Evolutionary conservation across 1,284 basidiomycete species (phyloP), one percentile per base, ranked within the genome.

Genomic region (Pascua sp.): DNA sequence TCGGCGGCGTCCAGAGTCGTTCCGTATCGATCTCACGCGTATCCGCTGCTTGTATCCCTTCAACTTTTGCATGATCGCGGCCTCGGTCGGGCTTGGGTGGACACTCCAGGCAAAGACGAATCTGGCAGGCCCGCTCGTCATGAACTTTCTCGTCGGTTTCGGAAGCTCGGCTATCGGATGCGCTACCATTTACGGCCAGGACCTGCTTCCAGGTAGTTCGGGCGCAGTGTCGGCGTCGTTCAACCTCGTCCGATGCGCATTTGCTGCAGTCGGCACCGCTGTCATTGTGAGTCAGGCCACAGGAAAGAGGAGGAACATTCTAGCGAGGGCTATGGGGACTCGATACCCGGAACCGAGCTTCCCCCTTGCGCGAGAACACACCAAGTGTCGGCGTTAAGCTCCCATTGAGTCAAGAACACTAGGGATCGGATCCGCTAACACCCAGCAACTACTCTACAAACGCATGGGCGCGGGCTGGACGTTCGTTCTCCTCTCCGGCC

Each of bases 211-310:
- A 1, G 70, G 71, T 3, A 62, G 67, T 47, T 74, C 76, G 12
- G 76, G 74, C 3, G 71, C 77, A 0, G 72, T 76, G 16, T 73
- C 71, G 5, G 75, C 73, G 37, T 70, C 70, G 65, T 64, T 76
- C 53, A 77, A 77, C 53, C 65, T 77, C 9, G 69, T 76, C 1
- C 65, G 76, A 24, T 78, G 77, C 51, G 55, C 75, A 1, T 70
- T 77, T 36, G 76, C 72, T 8, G 76, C 77, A 1, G 59, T 72
- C 11, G 72, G 72, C 1, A 70, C 71, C 5, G 68, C 64, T 76
- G 66, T 68, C 39, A 64, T 65, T 64, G 10, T 5, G 49, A 4
- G 17, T 16, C 32, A 11, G 24, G 36, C 11, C 17, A 32, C 24
- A 32, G 24, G 24, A 32, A 32, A 3, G 24, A 32, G 7, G 24